Conservation (phyloP, 345 rosid genomes). For the Erodium maritimum region DNA sequence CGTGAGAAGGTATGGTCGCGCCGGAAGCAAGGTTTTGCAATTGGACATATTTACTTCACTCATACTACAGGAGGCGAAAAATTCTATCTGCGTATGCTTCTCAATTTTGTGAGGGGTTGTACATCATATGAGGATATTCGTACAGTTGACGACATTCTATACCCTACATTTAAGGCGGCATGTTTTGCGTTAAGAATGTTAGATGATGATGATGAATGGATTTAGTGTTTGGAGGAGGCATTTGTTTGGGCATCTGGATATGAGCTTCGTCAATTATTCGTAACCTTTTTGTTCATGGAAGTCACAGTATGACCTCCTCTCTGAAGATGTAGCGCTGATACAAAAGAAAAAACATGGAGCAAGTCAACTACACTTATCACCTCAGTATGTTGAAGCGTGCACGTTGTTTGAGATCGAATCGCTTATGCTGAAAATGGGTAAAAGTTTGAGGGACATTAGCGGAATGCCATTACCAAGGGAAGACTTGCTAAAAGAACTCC, state of each 20-base stretch:
- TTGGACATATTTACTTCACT: conserved; percentile 5
- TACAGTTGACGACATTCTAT: background rate
- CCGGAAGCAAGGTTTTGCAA: background rate
- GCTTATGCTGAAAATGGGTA: background rate
- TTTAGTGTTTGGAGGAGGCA: conserved; percentile 1
- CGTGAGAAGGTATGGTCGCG: too few species aligned
- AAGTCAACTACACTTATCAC: too few species aligned
- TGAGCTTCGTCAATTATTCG: conserved; percentile 3
- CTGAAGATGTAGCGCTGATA: background rate
- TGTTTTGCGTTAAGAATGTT: conserved; percentile 6
- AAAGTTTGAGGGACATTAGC: too few species aligned
- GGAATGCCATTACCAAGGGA: too few species aligned
- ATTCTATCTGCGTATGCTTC: too few species aligned
- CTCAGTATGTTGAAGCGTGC: background rate
- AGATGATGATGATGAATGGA: conserved; percentile 8
- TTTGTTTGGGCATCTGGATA: too few species aligned
- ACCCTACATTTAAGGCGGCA: conserved; percentile 4
- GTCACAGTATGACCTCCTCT: background rate
- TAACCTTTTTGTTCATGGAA: background rate
- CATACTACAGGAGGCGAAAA: background rate
- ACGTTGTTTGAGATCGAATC: background rate
- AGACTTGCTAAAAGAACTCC: too few species aligned
- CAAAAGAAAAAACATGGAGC: background rate
- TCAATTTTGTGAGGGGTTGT: too few species aligned
- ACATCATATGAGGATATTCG: too few species aligned